A percentile compares a stretch with the other conserved stretches of the same genome.
phyloP scores from a whole-genome alignment of 148 eudicot species.

The Vaccinium vitisidaea region DNA sequence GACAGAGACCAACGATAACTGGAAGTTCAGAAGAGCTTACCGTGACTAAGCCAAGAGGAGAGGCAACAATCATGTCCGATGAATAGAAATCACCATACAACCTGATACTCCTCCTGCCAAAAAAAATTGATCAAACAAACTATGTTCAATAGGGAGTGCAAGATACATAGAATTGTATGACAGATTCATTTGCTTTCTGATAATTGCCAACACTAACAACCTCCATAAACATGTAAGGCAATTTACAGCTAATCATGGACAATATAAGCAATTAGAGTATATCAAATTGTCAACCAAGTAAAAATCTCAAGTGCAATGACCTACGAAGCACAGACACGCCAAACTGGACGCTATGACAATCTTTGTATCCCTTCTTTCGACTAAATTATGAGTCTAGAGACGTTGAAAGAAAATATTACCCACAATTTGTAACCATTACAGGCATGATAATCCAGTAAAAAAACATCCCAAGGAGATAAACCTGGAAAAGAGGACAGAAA shows the following conservation, averaged over 20 bases:
- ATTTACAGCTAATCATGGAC: not conserved
- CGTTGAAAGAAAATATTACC: not conserved
- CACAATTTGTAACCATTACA: not conserved
- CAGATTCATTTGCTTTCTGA: not conserved
- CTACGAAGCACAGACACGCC: not conserved
- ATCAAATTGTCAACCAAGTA: not conserved
- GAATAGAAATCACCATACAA: conserved; percentile 82
- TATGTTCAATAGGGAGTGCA: not conserved
- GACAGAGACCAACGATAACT: not conserved
- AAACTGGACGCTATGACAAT: not conserved
- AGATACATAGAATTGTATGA: not conserved
- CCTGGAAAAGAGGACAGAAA: not conserved
- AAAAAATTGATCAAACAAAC: conserved; percentile 6
- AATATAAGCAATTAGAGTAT: not conserved
- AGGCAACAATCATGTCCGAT: conserved; percentile 83
- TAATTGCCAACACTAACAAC: not conserved
- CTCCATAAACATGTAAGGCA: not conserved
- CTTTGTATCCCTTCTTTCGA: not conserved
- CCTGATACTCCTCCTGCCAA: conserved; percentile 64
- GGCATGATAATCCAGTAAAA: not conserved
- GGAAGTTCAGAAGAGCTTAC: conserved; percentile 42
- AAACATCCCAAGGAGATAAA: not conserved
- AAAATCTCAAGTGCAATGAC: not conserved
- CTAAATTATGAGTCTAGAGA: not conserved
- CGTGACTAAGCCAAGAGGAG: conserved; percentile 86